phyloP scores from a whole-genome alignment of 805 yeast genomes.

The Candida tallmaniae region DNA sequence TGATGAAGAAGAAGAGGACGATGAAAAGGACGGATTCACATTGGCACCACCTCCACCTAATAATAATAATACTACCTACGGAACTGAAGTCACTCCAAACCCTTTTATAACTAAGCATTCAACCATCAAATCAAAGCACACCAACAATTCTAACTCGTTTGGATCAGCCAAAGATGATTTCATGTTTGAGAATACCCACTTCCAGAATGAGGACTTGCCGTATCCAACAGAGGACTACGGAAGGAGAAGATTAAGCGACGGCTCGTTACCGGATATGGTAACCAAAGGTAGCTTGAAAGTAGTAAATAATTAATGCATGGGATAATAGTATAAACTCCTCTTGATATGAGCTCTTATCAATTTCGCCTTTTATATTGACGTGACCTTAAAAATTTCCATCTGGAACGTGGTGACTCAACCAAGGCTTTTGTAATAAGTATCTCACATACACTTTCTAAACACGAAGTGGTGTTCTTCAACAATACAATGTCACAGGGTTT shows the following conservation, averaged over 20 bases:
- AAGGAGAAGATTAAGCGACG: slow-evolving; percentile 48
- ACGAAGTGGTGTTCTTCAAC: too few relatives aligned
- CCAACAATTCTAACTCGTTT: slow-evolving; percentile 16
- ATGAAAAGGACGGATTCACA: slow-evolving; percentile 36
- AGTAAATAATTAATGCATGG: slow-evolving; percentile 29
- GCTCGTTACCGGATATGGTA: slow-evolving; percentile 49
- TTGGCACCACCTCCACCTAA: slow-evolving; percentile 24
- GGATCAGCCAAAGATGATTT: slow-evolving; percentile 19
- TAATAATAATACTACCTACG: slow-evolving; percentile 7
- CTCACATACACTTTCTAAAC: too few relatives aligned
- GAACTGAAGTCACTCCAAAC: slow-evolving; percentile 14
- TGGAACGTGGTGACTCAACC: too few relatives aligned
- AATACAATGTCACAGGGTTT: too few relatives aligned
- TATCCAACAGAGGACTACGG: slow-evolving; percentile 30
- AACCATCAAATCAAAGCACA: slow-evolving; percentile 16
- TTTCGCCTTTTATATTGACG: too few relatives aligned
- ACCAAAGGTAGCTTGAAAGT: slow-evolving; percentile 48
- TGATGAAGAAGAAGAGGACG: slow-evolving; percentile 36
- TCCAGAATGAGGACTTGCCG: slow-evolving; percentile 8
- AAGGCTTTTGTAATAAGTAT: too few relatives aligned
- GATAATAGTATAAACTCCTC: too few relatives aligned
- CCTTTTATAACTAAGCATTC: slow-evolving; percentile 20
- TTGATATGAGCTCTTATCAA: too few relatives aligned
- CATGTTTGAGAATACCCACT: slow-evolving; percentile 12
- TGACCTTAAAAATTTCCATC: too few relatives aligned